A percentile compares a stretch with the other conserved stretches of the same genome.
Evolutionary conservation across 345 rosid species (phyloP).

Genomic region (Eucalyptus sp.): DNA sequence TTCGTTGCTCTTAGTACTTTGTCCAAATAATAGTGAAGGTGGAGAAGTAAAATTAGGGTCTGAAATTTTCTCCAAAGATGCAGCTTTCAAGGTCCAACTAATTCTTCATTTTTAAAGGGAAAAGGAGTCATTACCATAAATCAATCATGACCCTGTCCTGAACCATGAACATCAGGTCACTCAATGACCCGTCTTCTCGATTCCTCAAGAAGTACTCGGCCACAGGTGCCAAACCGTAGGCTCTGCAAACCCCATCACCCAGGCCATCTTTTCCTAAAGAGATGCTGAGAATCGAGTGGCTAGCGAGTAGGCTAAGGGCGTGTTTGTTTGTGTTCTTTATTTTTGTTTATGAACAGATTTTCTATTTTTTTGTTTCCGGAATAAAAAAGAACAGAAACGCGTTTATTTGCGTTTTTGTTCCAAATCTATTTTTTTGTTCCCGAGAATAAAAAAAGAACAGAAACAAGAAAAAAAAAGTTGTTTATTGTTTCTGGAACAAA

Average conservation of each 20-base stretch:
- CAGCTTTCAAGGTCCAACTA: not conserved
- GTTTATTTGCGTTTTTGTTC: too few relatives aligned
- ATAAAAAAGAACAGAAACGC: too few relatives aligned
- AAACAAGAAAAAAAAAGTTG: too few relatives aligned
- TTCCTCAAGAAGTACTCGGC: constrained; percentile 12
- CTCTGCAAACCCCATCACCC: not conserved
- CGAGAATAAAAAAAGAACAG: too few relatives aligned
- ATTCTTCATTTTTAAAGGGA: not conserved
- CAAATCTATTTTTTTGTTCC: too few relatives aligned
- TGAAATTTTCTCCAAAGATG: not conserved
- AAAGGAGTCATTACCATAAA: constrained; percentile 1
- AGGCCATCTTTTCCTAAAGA: not conserved
- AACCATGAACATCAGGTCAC: not conserved
- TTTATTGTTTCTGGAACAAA: too few relatives aligned
- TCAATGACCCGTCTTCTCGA: constrained; percentile 9
- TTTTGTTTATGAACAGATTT: too few relatives aligned
- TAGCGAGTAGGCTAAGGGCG: constrained; percentile 25
- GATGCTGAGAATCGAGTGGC: constrained; percentile 12
- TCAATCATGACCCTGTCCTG: constrained; percentile 5
- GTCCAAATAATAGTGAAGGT: not conserved
- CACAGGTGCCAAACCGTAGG: constrained; percentile 18
- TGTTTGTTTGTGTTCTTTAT: too few relatives aligned
- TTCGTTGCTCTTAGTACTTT: not conserved
- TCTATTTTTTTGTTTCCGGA: too few relatives aligned
- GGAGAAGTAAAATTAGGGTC: not conserved